phyloP scores from a whole-genome alignment of 306 rosid genomes.

The Pueraria montana region DNA sequence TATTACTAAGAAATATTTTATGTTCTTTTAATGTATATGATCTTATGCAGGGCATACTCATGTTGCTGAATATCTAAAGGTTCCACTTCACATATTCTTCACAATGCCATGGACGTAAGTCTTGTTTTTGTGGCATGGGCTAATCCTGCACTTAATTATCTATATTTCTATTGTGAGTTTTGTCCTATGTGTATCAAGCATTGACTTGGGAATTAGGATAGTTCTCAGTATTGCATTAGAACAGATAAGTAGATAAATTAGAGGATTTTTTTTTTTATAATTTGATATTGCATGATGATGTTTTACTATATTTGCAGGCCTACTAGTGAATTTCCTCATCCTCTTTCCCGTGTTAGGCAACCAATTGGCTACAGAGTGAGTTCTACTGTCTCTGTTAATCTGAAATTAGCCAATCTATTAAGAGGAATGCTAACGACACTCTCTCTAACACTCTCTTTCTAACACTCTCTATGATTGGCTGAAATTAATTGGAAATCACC shows the following conservation, averaged over 20 bases:
- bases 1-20: slow-evolving; percentile 22
- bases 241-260: background rate
- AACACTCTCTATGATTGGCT: too few relatives aligned
- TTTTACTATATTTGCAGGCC: slow-evolving; percentile 68
- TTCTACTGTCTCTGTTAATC: slow-evolving; percentile 30
- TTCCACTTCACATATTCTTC: slow-evolving; percentile 89
- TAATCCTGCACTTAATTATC: slow-evolving; percentile 40
- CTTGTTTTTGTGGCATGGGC: slow-evolving; percentile 53
- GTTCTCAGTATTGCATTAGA: slow-evolving; percentile 22
- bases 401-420: slow-evolving; percentile 14
- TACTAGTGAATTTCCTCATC: slow-evolving; percentile 93
- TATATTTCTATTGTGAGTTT: background rate
- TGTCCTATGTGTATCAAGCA: slow-evolving; percentile 27
- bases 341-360: slow-evolving; percentile 89
- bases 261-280: slow-evolving; percentile 27
- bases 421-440: too few relatives aligned
- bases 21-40: slow-evolving; percentile 45
- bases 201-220: slow-evolving; percentile 34
- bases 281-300: slow-evolving; percentile 20
- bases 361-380: slow-evolving; percentile 81
- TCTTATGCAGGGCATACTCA: slow-evolving; percentile 85
- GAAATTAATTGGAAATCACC: too few relatives aligned
- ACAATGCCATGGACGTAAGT: slow-evolving; percentile 99
- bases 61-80: slow-evolving; percentile 81
- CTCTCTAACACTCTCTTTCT: too few relatives aligned